Base-by-base conservation (phyloP, 768 basidiomycete genomes). In the Rickenella mellea region DNA sequence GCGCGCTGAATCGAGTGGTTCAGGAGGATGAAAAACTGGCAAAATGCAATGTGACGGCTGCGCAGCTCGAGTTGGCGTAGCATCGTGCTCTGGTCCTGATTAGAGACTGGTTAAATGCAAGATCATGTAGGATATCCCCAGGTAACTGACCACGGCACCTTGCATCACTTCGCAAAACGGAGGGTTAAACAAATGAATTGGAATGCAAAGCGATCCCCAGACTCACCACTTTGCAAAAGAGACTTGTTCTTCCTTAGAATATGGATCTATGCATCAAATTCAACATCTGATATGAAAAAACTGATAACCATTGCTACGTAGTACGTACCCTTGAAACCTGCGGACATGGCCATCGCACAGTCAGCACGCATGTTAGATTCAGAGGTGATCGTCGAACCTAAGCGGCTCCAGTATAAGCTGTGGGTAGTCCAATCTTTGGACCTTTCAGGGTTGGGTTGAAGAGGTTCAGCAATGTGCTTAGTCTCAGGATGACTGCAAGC, bases 381-480 rank as follows among this genome's bases (percentile, higher is more conserved):
- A 32, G 37, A 7, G n/a, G n/a, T n/a, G n/a, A n/a, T 20, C 9
- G 19, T 55, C 66, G 24, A 42, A 77, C 78, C 80, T 46, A 67
- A 66, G n/a, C 78, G 66, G 45, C 66, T 65, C 78, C 78, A 80
- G 48, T 68, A 70, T 24, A 80, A 48, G 20, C 53, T 59, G 45
- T 80, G 78, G 6, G 72, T 69, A 28, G 80, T 56, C 48, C 59
- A 63, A 45, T 80, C 78, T 46, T 81, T 81, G 0, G 66, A 41
- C 21, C 57, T 57, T 24, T 65, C 52, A 0, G 74, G 73, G 27
- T 71, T 48, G 2, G 78, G 78, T 0, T 58, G 54, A 41, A 80
- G 54, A 17, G 54, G 58, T n/a, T 48, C 55, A 3, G 33, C 46
- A 27, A 76, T 60, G 43, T 80, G 78, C 43, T 74, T 62, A 7